Base-by-base conservation (phyloP, 148 eudicot species). In the Heliamphora exappendiculata region DNA sequence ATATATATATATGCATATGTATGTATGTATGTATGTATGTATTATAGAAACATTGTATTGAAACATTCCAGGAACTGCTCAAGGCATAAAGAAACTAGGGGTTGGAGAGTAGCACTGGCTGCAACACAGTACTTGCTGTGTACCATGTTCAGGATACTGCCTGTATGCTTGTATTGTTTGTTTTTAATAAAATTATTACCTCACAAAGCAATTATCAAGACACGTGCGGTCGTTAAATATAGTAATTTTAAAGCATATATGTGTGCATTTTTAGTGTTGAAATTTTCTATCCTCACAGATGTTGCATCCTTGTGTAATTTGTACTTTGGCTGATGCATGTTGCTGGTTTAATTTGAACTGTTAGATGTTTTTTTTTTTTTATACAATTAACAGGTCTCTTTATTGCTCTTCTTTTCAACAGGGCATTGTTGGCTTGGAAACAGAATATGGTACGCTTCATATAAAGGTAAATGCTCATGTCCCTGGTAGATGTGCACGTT, bases 401-500 rank as follows among this genome's bases (percentile, higher is more conserved):
- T 78, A 33, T 8, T 59, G 39, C n/a, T 28, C 53, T 36, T 22
- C 59, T 80, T 74, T 69, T 50, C 64, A 79, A 67, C 84, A 94
- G 98, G 98, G 98, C 55, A 92, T 94, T 50, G 74, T 94, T 78
- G 96, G 88, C 73, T 81, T 94, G 82, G 89, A 88, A 75, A 94
- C 98, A 39, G 83, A 91, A 65, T 82, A 87, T 60, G 98, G 98
- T 45, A 89, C 86, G 34, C 85, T 94, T 82, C 96, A 88, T 82
- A 84, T 94, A 76, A 90, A 92, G 87, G 98, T 94, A 84, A 67
- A 82, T 80, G 47, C 34, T 26, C 34, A n/a, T 73, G 7, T 45
- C 33, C 51, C 42, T 57, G 24, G 49, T 55, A 28, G 16, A 73
- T 62, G 34, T 62, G 67, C 41, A 17, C 33, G 33, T 31, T n/a